phyloP scores from a whole-genome alignment of 306 rosid genomes.

The Dalbergia cochinchinensis region DNA sequence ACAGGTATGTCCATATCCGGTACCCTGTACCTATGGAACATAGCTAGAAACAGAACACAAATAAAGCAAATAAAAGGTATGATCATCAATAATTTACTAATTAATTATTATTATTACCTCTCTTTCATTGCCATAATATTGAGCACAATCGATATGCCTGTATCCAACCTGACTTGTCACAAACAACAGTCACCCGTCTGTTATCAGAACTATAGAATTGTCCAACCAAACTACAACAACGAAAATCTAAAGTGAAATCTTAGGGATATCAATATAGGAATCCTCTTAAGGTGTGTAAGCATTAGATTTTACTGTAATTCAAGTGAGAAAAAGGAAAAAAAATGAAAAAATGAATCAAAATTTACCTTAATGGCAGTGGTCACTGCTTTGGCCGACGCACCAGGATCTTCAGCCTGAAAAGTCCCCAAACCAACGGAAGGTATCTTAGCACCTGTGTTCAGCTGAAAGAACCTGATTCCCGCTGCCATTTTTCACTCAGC shows the following conservation, averaged over 20 bases:
- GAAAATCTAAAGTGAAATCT: not conserved
- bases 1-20: no score
- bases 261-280: not conserved
- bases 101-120: constrained; percentile 50
- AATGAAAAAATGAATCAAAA: no score
- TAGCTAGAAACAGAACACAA: no score
- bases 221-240: not conserved
- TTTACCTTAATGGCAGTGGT: constrained; percentile 45
- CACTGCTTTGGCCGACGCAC: constrained; percentile 63
- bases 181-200: not conserved
- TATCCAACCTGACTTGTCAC: constrained; percentile 26
- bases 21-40: no score
- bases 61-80: no score
- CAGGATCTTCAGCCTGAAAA: constrained; percentile 65
- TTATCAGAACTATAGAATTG: not conserved
- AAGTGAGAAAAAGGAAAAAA: no score
- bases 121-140: constrained; percentile 35
- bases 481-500: constrained; percentile 49
- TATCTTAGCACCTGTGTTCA: constrained; percentile 82
- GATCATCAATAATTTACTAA: no score
- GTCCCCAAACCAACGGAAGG: constrained; percentile 87
- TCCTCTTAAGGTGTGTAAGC: no score
- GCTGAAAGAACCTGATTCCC: constrained; percentile 56
- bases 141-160: constrained; percentile 40
- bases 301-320: no score